Evolutionary conservation across 83 land plant genomes (phyloP).

Genomic region (Picea mariana): DNA sequence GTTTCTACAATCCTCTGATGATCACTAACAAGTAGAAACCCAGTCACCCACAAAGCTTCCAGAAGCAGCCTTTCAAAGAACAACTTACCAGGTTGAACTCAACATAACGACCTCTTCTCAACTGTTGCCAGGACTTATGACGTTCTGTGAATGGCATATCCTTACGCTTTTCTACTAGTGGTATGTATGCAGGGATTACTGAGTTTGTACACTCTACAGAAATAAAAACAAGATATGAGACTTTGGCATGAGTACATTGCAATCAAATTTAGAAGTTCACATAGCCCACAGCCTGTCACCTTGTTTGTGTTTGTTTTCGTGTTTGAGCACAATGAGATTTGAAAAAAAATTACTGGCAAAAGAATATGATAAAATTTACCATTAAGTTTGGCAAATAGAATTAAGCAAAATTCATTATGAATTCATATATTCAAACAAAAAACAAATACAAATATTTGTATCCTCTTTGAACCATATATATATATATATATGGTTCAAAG

Average conservation of each 20-base stretch:
- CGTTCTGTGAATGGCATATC: conserved; percentile 77
- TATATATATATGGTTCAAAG: too few relatives aligned
- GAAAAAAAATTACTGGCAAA: too few relatives aligned
- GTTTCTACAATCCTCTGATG: not conserved
- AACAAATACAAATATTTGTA: too few relatives aligned
- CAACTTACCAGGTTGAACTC: conserved; percentile 91
- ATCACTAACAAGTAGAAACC: not conserved
- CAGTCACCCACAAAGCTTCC: not conserved
- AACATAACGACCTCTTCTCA: conserved; percentile 96
- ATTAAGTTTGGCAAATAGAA: too few relatives aligned
- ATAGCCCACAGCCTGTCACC: too few relatives aligned
- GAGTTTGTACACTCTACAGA: conserved; percentile 92
- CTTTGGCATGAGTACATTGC: not conserved
- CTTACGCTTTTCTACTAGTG: conserved; percentile 85
- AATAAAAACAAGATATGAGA: not conserved
- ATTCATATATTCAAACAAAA: too few relatives aligned
- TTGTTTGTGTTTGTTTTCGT: too few relatives aligned
- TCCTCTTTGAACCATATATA: too few relatives aligned
- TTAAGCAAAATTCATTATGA: too few relatives aligned
- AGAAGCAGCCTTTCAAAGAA: not conserved
- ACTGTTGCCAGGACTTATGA: conserved; percentile 95
- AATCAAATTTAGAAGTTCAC: not conserved
- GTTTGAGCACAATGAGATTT: too few relatives aligned
- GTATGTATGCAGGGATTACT: conserved; percentile 92
- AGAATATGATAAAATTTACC: too few relatives aligned